Evolutionary conservation across 139 green algal genomes (phyloP).

Genomic region (Volvox reticuliferus): DNA sequence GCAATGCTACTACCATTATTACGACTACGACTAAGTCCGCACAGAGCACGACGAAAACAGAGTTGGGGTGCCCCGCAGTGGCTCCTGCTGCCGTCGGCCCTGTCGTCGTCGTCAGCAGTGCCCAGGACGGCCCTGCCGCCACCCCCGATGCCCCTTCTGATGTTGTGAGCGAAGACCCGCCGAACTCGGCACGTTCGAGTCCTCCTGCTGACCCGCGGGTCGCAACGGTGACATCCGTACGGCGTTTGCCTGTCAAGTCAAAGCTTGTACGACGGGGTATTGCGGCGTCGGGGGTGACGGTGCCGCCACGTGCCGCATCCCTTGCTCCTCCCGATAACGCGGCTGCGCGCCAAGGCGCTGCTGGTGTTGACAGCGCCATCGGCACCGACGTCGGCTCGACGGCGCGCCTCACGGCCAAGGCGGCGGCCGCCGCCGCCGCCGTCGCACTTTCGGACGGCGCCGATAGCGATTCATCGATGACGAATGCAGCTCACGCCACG

Average conservation of each 20-base stretch:
- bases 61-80: too few species aligned
- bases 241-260: background rate
- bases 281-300: background rate
- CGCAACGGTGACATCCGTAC: background rate
- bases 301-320: background rate
- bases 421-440: background rate
- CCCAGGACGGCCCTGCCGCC: too few species aligned
- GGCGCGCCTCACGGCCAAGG: background rate
- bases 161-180: too few species aligned
- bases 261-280: background rate
- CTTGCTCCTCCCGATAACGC: background rate
- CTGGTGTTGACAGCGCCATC: background rate
- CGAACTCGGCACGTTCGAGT: too few species aligned
- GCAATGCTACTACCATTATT: too few species aligned
- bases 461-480: background rate
- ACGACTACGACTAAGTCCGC: too few species aligned
- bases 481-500: background rate
- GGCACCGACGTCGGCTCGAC: background rate
- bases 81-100: background rate
- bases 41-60: too few species aligned
- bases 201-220: background rate
- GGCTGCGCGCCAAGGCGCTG: background rate
- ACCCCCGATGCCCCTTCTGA: too few species aligned
- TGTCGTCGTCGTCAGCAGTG: background rate
- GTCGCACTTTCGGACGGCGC: background rate